A percentile compares a stretch with the other conserved stretches of the same genome.
These are phyloP conservation scores for Daphne laureola DNA, from an alignment of 441 rosid genomes.

Conservation along the genomic window DNA sequence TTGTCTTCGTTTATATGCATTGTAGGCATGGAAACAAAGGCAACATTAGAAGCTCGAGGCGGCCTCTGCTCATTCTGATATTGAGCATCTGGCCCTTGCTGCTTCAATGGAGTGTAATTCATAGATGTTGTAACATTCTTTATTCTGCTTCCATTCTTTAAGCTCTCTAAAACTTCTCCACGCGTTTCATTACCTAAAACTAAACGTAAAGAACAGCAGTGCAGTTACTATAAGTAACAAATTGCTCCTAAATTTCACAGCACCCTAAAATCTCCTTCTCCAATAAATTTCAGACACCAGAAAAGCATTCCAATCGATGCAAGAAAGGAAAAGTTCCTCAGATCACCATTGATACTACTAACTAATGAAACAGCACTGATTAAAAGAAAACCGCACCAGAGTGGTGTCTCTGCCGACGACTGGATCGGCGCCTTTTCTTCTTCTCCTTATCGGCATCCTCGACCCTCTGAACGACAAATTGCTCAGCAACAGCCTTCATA, in stretches of 20 bases:
- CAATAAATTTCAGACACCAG: no score
- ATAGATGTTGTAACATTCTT: constrained; percentile 22
- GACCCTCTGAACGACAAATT: constrained; percentile 35
- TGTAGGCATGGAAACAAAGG: constrained; percentile 61
- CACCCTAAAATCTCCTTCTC: no score
- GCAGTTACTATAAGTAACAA: background rate
- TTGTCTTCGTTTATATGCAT: constrained; percentile 34
- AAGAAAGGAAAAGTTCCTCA: background rate
- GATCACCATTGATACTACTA: background rate
- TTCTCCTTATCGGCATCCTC: constrained; percentile 64
- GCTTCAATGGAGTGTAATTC: constrained; percentile 20
- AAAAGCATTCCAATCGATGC: no score
- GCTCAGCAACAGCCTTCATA: constrained; percentile 34
- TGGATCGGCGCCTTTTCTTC: constrained; percentile 56
- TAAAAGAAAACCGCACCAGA: constrained; percentile 23
- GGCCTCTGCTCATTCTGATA: constrained; percentile 16
- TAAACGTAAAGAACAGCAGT: no score
- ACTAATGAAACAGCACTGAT: no score
- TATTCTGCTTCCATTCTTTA: constrained; percentile 23
- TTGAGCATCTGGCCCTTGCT: constrained; percentile 20
- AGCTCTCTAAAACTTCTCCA: constrained; percentile 29
- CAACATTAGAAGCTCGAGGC: constrained; percentile 28
- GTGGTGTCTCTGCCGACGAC: constrained; percentile 60
- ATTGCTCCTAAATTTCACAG: no score
- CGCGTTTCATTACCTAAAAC: constrained; percentile 30